Percentiles rank a stretch among this genome's conserved stretches.
These are phyloP conservation scores for Aspergillus wentii DNA, from an alignment of 495 filamentous ascomycete species.

Conservation along the genomic window DNA sequence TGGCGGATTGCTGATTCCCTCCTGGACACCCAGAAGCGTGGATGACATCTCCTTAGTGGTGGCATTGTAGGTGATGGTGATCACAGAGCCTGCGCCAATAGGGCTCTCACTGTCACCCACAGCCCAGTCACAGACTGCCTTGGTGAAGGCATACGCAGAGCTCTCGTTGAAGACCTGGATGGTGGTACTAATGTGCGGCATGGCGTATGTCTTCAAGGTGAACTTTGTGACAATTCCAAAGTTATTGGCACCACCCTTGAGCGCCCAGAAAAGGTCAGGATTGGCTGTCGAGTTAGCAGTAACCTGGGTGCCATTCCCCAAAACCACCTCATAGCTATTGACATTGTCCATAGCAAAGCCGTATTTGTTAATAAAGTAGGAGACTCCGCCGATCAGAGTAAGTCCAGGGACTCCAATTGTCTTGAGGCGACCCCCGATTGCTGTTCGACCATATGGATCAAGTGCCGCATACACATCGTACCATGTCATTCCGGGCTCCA, in stretches of 20 bases:
- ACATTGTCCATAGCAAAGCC: constrained; percentile 30
- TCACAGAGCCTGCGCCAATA: constrained; percentile 18
- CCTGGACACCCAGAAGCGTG: constrained; percentile 23
- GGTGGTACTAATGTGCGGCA: constrained; percentile 32
- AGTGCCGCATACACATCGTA: constrained; percentile 39
- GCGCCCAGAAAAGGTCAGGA: constrained; percentile 44
- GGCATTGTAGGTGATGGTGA: constrained; percentile 18
- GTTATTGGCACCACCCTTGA: constrained; percentile 49
- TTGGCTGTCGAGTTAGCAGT: constrained; percentile 17
- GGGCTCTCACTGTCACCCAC: constrained; percentile 12
- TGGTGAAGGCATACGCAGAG: constrained; percentile 10
- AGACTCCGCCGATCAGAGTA: constrained; percentile 21
- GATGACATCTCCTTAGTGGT: constrained; percentile 12
- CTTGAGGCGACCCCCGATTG: constrained; percentile 43
- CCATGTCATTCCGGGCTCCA: constrained; percentile 46
- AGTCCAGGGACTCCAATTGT: constrained; percentile 30
- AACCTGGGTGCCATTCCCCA: constrained; percentile 18
- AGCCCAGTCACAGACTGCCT: constrained; percentile 14
- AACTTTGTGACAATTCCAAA: constrained; percentile 48
- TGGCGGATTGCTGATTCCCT: constrained; percentile 19
- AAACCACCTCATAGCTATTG: constrained; percentile 23
- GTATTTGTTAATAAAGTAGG: constrained; percentile 25
- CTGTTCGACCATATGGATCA: constrained; percentile 36
- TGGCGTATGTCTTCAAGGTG: constrained; percentile 36
- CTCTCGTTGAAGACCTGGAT: constrained; percentile 32